Evolutionary conservation across 352 stramenopile genomes (phyloP), one percentile per base, ranked within the genome.

Genomic region (Phytopythium helicoides): DNA sequence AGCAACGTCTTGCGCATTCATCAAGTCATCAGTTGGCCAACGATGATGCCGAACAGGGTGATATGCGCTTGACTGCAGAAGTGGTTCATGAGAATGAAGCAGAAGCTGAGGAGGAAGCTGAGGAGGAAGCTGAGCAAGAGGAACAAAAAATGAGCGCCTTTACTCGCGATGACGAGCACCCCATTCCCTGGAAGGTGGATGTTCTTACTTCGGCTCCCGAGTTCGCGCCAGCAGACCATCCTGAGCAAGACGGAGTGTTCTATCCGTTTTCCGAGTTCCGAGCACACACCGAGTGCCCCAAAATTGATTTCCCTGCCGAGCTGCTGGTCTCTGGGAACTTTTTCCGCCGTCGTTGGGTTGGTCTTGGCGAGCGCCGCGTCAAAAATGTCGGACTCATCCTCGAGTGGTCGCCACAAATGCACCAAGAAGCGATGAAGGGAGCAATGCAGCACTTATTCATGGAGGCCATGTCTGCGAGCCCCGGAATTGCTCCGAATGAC

Each of bases 81-180:
- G 86, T 96, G 28, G 86, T 95, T 22, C 81, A 98, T 60, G 94
- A 96, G 44, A 93, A 96, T 31, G 86, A 96, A 53, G 75, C 85
- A 23, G 84, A 95, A 59, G 82, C 81, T 1, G 86, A 95, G 61
- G 87, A 93, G 74, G 83, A 94, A 56, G 85, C 85, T 0, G 86
- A 92, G 56, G 85, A 96, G 56, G 84, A 94, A 71, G 82, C 81
- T n/a, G 83, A 96, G 59, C 84, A 94, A 44, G 85, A 94, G 50
- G 86, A 96, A 48, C 86, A 96, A 52, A 94, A 96, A 56, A 96
- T 96, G 88, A 96, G 83, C 46, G 82, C 83, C 31, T 97, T 94
- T 57, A 92, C 85, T 14, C 84, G 87, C 44, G 86, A 96, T 54
- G 87, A 96, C 31, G 87, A 96, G 55, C 76, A 92, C 41, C 86